Conservation (phyloP, 306 rosid genomes). For the Cucumis sativus region DNA sequence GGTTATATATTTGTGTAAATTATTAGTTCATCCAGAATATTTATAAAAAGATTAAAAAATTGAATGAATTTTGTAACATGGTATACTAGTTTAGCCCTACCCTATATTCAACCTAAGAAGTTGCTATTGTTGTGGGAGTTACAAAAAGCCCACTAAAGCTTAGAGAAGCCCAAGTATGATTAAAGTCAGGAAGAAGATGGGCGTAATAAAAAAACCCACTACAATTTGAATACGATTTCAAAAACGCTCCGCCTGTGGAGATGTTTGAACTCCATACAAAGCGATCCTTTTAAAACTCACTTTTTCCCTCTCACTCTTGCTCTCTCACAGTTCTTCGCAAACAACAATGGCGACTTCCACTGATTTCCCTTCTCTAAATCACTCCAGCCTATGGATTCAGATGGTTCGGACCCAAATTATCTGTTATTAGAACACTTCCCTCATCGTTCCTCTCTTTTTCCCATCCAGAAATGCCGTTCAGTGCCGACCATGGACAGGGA, state of each 20-base stretch:
- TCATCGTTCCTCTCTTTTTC: not conserved
- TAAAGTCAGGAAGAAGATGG: not conserved
- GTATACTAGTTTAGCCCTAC: too few species aligned
- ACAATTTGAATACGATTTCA: not conserved
- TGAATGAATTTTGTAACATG: too few species aligned
- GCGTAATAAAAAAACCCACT: not conserved
- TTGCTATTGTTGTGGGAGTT: too few species aligned
- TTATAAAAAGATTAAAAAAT: too few species aligned
- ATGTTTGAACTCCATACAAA: not conserved
- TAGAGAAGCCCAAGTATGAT: not conserved
- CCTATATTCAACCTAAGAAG: too few species aligned
- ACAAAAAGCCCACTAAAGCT: not conserved
- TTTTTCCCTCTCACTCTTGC: not conserved
- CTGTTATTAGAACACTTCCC: not conserved
- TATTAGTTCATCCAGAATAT: too few species aligned
- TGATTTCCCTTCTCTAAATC: not conserved
- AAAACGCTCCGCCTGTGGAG: not conserved
- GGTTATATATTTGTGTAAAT: too few species aligned
- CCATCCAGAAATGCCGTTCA: conserved; percentile 46
- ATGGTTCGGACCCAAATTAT: not conserved
- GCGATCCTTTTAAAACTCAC: not conserved
- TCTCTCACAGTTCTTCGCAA: not conserved
- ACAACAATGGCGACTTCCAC: not conserved
- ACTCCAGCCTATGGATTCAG: not conserved
- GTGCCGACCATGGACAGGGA: conserved; percentile 75